These are phyloP conservation scores for Apiotrichum montevideense DNA, from an alignment of 1,284 basidiomycete species.

Conservation along the genomic window DNA sequence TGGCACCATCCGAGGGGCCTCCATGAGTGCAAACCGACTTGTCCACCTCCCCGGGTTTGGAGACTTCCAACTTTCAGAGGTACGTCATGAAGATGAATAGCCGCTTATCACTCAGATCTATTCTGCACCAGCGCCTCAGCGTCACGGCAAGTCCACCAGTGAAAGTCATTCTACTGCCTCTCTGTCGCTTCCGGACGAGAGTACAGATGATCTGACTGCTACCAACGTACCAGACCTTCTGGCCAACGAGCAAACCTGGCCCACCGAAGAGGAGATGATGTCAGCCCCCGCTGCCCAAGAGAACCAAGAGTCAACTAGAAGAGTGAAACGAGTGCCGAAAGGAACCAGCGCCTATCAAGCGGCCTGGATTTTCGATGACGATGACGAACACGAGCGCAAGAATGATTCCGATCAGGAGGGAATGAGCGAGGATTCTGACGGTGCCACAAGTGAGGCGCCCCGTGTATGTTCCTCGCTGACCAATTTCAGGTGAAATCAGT, in stretches of 20 bases:
- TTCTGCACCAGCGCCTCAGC: background rate
- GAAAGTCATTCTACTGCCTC: background rate
- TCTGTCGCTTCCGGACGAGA: constrained; percentile 50
- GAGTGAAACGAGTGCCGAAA: constrained; percentile 72
- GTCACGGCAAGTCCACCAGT: background rate
- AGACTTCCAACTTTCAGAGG: constrained; percentile 79
- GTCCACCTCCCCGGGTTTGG: constrained; percentile 84
- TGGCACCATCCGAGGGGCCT: constrained; percentile 73
- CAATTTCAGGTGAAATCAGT: constrained; percentile 25
- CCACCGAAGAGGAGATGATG: constrained; percentile 92
- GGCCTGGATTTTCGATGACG: constrained; percentile 82
- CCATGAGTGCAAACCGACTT: constrained; percentile 75
- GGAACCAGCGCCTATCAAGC: constrained; percentile 92
- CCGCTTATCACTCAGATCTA: background rate
- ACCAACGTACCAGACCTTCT: constrained; percentile 83
- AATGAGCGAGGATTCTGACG: constrained; percentile 45
- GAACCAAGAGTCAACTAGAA: constrained; percentile 48
- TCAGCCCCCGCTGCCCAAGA: constrained; percentile 34
- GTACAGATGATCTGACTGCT: constrained; percentile 81
- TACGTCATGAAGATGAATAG: constrained; percentile 40
- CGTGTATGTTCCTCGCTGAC: background rate
- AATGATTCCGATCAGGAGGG: constrained; percentile 31
- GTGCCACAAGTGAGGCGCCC: background rate
- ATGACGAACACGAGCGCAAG: constrained; percentile 55
- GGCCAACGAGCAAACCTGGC: constrained; percentile 96